Conservation (phyloP, 345 rosid species). For the Brassica cretica region DNA sequence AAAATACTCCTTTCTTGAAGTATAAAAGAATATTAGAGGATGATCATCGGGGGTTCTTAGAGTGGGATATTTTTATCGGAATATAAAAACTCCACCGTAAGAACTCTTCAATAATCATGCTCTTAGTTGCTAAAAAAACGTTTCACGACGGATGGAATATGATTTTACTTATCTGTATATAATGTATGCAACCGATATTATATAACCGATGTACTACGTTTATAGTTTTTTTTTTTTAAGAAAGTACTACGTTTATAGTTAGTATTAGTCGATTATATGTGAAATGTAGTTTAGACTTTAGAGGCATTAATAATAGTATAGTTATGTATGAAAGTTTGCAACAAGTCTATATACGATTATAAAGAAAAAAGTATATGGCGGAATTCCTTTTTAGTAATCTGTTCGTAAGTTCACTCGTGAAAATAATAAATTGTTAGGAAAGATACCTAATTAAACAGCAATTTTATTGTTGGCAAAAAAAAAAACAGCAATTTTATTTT, state of each 20-base stretch:
- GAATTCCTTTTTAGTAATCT: background rate
- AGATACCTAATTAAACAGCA: background rate
- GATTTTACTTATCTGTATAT: background rate
- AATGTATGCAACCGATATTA: background rate
- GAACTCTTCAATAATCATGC: too few relatives aligned
- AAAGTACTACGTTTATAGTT: background rate
- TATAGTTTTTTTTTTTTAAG: too few relatives aligned
- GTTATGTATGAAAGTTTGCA: background rate
- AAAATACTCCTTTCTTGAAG: background rate
- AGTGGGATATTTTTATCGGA: too few relatives aligned
- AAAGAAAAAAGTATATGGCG: too few relatives aligned
- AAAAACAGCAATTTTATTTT: conserved; percentile 8
- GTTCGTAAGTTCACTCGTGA: background rate
- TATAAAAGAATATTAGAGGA: background rate
- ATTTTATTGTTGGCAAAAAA: background rate
- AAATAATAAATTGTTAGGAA: background rate
- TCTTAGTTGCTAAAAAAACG: background rate
- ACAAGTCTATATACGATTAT: background rate
- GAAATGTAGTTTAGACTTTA: background rate
- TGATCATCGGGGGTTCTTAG: too few relatives aligned
- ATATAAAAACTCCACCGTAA: too few relatives aligned
- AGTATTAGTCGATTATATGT: background rate
- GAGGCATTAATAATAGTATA: background rate
- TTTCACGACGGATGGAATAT: background rate
- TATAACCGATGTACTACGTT: background rate